Evolutionary conservation across 768 basidiomycete genomes (phyloP).

Genomic region (Lactarius sanguifluus): DNA sequence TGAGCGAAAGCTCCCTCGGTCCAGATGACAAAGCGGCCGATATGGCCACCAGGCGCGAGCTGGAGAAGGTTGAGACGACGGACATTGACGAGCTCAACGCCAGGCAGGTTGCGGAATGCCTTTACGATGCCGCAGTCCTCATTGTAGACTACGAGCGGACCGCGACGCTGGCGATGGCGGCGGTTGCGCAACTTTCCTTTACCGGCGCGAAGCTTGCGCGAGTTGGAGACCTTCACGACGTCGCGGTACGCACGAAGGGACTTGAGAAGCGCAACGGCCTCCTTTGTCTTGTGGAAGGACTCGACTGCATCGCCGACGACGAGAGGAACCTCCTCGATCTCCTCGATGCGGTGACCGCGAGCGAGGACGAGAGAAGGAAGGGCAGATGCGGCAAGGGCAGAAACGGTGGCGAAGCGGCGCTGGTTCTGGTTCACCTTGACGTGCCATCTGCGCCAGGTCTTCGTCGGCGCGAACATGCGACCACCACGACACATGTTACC

Average conservation of each 20-base stretch:
- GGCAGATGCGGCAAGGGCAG: conserved; percentile 96
- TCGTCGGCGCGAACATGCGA: conserved; percentile 99
- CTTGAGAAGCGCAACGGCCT: conserved; percentile 93
- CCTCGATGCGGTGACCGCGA: conserved; percentile 97
- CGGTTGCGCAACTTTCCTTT: conserved; percentile 98
- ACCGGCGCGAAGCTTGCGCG: conserved; percentile 93
- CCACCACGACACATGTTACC: conserved; percentile 99
- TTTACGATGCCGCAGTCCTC: conserved; percentile 97
- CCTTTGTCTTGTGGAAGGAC: conserved; percentile 93
- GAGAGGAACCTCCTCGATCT: conserved; percentile 94
- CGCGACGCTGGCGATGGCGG: conserved; percentile 94
- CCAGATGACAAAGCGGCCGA: conserved; percentile 99
- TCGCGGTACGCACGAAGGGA: conserved; percentile 85
- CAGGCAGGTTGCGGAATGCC: conserved; percentile 98
- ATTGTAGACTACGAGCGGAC: conserved; percentile 95
- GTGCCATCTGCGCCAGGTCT: conserved; percentile 99
- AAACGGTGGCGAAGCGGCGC: conserved; percentile 95
- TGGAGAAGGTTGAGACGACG: conserved; percentile 94
- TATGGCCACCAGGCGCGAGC: conserved; percentile 98
- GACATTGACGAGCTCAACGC: conserved; percentile 96
- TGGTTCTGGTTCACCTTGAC: conserved; percentile 99
- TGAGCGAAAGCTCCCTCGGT: conserved; percentile 90
- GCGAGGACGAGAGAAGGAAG: conserved; percentile 98
- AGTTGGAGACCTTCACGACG: conserved; percentile 96
- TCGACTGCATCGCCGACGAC: conserved; percentile 80